Base-by-base conservation (phyloP, 2,329 filamentous ascomycete species). In the Colletotrichum shisoi region DNA sequence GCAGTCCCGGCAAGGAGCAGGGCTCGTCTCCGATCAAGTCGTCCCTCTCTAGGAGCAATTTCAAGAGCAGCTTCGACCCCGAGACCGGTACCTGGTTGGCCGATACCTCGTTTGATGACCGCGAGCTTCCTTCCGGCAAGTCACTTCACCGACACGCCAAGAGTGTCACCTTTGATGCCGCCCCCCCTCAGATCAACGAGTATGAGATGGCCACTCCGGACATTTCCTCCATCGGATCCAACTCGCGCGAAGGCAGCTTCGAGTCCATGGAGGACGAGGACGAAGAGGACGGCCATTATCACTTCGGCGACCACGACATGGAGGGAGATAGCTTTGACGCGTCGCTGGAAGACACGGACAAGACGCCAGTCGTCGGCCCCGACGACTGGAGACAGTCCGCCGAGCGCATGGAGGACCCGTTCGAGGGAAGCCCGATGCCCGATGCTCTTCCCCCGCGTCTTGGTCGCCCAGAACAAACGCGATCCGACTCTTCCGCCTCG, bases 191-290 rank as follows among this genome's bases (percentile, higher is more conserved):
- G 76, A 86, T 99, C 74, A 97, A 98, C 76, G 95, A 99, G 79
- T 99, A 98, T 77, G 95, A 98, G 79, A 94, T 97, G 91, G 91
- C 93, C 40, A 99, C 95, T 2, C 95, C 95, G 12, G 95, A 97
- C 75, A 87, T 96, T n/a, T 97, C 94, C 1, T 96, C 94, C 0
- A 84, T 96, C 27, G 92, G 92, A 31, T 94, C 92, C 56, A 93
- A 91, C 72, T 98, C 94, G 13, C 90, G 94, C 9, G 93, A 97
- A 74, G 93, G 93, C 48, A 98, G 94, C 80, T 97, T 92, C 76
- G 94, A 97, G 69, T 94, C 92, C 0, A 88, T 91, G 39, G 90
- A 92, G 13, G 88, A 91, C 31, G 89, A 91, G 19, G 91, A 87
- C 72, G 76, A 79, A 21, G 72, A 78, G 31, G 77, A 83, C 49